These are phyloP conservation scores for Magnolia kwangsiensis DNA, from an alignment of 164 flowering plant species.

Conservation along the genomic window DNA sequence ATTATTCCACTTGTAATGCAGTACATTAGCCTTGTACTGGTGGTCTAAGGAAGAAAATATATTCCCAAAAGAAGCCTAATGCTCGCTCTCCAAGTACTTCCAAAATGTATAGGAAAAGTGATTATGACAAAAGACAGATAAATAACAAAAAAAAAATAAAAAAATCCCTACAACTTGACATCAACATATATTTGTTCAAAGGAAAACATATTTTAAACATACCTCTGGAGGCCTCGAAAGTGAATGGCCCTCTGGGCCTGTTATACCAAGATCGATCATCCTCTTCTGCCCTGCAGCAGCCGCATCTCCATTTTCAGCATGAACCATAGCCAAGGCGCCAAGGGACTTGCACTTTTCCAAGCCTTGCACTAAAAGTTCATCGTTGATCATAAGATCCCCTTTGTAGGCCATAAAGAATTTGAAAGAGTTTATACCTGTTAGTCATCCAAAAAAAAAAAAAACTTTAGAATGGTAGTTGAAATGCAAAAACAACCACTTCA, in stretches of 20 bases:
- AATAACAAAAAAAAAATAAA: no score
- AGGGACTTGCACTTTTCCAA: conserved; percentile 88
- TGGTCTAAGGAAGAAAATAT: no score
- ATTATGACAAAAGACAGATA: no score
- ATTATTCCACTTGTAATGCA: no score
- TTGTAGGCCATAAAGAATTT: conserved; percentile 94
- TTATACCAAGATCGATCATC: conserved; percentile 92
- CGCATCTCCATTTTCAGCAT: conserved; percentile 99
- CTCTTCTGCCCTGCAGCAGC: conserved; percentile 83
- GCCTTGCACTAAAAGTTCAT: conserved; percentile 77
- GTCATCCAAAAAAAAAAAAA: background rate
- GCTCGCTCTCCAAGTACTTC: no score
- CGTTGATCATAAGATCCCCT: conserved; percentile 70
- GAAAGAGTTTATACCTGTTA: conserved; percentile 86
- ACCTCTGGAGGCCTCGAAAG: conserved; percentile 96
- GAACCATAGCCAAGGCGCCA: conserved; percentile 98
- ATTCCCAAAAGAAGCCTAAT: no score
- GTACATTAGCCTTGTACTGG: no score
- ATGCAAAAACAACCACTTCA: background rate
- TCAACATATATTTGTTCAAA: background rate
- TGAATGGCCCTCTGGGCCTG: conserved; percentile 97
- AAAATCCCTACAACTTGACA: background rate
- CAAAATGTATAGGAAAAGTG: no score
- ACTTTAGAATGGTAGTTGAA: background rate
- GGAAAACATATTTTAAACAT: conserved; percentile 11